Base-by-base conservation (phyloP, 108 stramenopile genomes). In the Seminavis robusta region DNA sequence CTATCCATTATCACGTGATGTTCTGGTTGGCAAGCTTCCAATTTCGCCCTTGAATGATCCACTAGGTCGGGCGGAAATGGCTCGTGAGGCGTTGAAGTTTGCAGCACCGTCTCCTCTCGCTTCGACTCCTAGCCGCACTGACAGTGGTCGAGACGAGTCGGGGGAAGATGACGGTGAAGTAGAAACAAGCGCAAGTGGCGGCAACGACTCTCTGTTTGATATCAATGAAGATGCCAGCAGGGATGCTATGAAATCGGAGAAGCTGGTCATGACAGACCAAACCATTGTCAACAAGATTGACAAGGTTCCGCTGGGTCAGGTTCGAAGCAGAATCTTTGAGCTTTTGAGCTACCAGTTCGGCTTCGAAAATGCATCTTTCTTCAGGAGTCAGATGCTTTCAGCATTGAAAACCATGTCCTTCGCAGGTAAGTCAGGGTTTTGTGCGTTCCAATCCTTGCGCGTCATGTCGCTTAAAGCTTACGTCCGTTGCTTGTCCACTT, bases 311-410 rank as follows among this genome's bases (percentile, higher is more conserved):
- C 53, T 92, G 16, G 72, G 69, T 17, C 73, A 87, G 45, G 91
- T 89, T 16, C 73, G 91, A 8, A 79, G 77, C 38, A 71, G 71
- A 4, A 52, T 82, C 15, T 83, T 92, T 61, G 78, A 80, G 53
- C 56, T 92, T 40, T 53, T 89, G 9, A 72, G 76, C 44, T 59
- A 85, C 56, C 61, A 84, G 11, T 89, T 94, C 44, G 83, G 84
- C 52, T 84, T 94, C 32, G 93, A 91, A 42, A 84, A 87, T 67
- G 93, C 93, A 6, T 84, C 83, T 5, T 94, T 94, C 53, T 74
- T 91, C 24, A 83, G 93, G 8, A 81, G 75, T 33, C 72, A 80
- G 29, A 69, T 94, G 65, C 65, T 94, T 21, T 71, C 89, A 25
- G 93, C 80, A 19, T 39, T 94, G 26, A 85, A 86, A 36, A 88